Evolutionary conservation across 2,329 filamentous ascomycete species (phyloP), one percentile per base, ranked within the genome.

Genomic region (Lachnellula subtilissima): DNA sequence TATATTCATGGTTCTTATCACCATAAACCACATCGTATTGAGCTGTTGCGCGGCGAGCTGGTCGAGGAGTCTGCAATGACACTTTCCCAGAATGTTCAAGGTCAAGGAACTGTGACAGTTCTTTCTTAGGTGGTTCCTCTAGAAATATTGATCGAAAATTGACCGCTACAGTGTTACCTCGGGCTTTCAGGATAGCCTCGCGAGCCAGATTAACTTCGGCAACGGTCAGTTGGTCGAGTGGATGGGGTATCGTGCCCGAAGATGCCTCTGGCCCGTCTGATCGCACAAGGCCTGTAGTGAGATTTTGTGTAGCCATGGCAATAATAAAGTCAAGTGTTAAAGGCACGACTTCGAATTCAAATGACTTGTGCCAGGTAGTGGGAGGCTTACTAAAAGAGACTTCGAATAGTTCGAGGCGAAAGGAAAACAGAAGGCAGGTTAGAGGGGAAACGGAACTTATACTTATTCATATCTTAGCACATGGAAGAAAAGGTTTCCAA

Each of bases 81-180:
- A 72, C 50, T 54, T 66, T 64, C 0, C 74, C 74, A 12, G 69
- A 68, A 52, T 77, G 72, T 62, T 79, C 75, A 4, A 76, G 73
- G 14, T 74, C 73, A 12, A 82, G 66, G 61, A 78, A 83, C 2
- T 71, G 72, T 28, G 75, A 63, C 8, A 81, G 73, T 50, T 79
- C 72, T 11, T 68, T 66, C 70, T 84, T 84, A 4, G 75, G 70
- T 5, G 80, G 78, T 64, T 83, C 80, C 32, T 76, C 70, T 14
- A 83, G 71, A 22, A 75, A 84, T 22, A 86, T 73, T 32, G 76
- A 74, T 65, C 85, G 84, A 75, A 84, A 86, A 47, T 83, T 78
- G 48, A 85, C 74, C 2, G 76, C 78, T 19, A 55, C 49, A 35
- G 55, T 35, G 35, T 50, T 50, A 17, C 57, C 57, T 42, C 57